Base-by-base conservation (phyloP, 306 rosid species). In the Fragaria ananassa region DNA sequence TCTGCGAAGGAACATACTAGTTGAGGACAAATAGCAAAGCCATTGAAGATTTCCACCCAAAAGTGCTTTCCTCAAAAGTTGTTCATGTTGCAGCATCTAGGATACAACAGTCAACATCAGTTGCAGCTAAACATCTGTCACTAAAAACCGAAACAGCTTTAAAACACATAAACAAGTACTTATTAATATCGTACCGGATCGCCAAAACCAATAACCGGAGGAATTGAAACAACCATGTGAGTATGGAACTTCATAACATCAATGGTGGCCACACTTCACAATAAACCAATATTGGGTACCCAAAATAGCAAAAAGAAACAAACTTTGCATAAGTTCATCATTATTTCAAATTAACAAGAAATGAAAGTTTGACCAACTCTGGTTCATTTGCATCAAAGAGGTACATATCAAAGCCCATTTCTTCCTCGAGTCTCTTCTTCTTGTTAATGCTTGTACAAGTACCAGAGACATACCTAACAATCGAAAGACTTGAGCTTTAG, bases 1-100 rank as follows among this genome's bases (percentile, higher is more conserved):
- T 37, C 23, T 1, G 6, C 8, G 7, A 80, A 54, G 6, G 13
- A 78, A 80, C 91, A 76, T 80, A 95, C 98, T 84, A 29, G 97
- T 92, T 25, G 97, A 89, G 58, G 96, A 90, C 89, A 95, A 86
- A 83, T 95, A 95, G 78, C 93, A 71, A 41, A 95, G 89, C 92
- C 97, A 89, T 73, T 37, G 90, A 78, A 92, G 89, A 81, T 82
- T 70, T 58, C 92, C 95, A 56, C 79, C 76, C 72, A 72, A 69
- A 76, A 90, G 87, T 2, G 81, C 71, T 78, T 86, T 81, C 86
- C 81, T 87, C 12, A 95, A 42, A 75, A 89, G 85, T 14, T 84
- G 84, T 84, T 88, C 90, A 80, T 88, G 90, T 62, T 83, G 92
- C 80, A 92, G 91, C 85, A 90, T 78, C 98, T 92, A 83, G 19